Evolutionary conservation across 257 asterid species (phyloP).

Genomic region (Solanum megistacrolobum): DNA sequence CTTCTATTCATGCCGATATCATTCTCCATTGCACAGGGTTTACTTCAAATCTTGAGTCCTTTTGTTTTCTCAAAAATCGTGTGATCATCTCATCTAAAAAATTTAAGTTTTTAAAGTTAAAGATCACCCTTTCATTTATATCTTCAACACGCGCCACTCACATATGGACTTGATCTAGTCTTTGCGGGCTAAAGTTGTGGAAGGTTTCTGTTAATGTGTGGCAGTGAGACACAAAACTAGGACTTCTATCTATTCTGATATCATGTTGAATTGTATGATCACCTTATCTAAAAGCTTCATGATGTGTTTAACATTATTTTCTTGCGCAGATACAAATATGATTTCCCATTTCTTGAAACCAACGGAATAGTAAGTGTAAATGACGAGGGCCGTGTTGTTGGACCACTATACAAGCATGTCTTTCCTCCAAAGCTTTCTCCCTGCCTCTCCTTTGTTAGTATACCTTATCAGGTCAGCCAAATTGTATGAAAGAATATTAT

Average conservation of each 20-base stretch:
- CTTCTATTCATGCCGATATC: conserved; percentile 29
- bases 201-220: background rate
- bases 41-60: background rate
- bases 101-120: background rate
- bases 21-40: conserved; percentile 66
- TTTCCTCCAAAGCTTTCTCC: conserved; percentile 64
- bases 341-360: conserved; percentile 46
- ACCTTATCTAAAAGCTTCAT: background rate
- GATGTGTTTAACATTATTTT: background rate
- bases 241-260: background rate
- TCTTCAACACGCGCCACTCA: no score
- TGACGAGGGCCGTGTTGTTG: conserved; percentile 38
- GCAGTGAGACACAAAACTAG: background rate
- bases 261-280: background rate
- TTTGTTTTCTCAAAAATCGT: no score
- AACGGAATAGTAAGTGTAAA: conserved; percentile 39
- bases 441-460: conserved; percentile 43
- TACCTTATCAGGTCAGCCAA: conserved; percentile 23
- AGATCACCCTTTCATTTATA: no score
- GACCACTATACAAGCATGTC: conserved; percentile 50
- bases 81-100: background rate
- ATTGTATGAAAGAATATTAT: background rate
- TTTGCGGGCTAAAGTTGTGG: background rate
- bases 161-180: background rate
- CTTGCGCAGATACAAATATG: conserved; percentile 31